Evolutionary conservation across 2,329 filamentous ascomycete species (phyloP).

Genomic region (Xylariaceae sp.): DNA sequence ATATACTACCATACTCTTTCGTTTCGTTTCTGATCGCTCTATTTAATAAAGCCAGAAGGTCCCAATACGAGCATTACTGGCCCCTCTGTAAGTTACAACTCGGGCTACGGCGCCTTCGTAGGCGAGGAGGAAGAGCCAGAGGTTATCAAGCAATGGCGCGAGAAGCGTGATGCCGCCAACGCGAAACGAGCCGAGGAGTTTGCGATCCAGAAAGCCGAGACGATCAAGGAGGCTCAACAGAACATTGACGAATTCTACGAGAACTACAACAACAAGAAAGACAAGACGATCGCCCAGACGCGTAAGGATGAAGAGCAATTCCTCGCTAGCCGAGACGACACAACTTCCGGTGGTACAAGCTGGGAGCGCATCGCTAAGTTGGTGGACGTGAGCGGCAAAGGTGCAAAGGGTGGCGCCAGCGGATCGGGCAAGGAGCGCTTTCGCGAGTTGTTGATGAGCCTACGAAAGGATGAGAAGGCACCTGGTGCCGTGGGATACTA

Average conservation of each 20-base stretch:
- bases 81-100: conserved; percentile 57
- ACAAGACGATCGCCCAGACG: conserved; percentile 85
- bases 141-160: conserved; percentile 86
- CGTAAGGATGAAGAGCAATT: conserved; percentile 92
- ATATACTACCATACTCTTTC: background rate
- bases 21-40: conserved; percentile 14
- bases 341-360: conserved; percentile 87
- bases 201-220: conserved; percentile 74
- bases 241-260: conserved; percentile 99
- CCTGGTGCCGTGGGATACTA: conserved; percentile 61
- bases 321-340: conserved; percentile 81
- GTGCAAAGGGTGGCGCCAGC: conserved; percentile 74
- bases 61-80: conserved; percentile 78
- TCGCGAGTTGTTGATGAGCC: conserved; percentile 77
- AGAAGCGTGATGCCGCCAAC: conserved; percentile 76
- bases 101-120: conserved; percentile 52
- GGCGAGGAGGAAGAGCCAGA: conserved; percentile 77
- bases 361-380: conserved; percentile 98
- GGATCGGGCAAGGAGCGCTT: conserved; percentile 96
- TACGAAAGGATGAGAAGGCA: conserved; percentile 90
- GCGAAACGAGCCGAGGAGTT: conserved; percentile 81
- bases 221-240: conserved; percentile 80
- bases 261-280: conserved; percentile 97
- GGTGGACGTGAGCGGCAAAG: conserved; percentile 95
- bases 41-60: conserved; percentile 54